A percentile compares a stretch with the other conserved stretches of the same genome.
Conservation (phyloP, 306 rosid species). For the Cucumis melo region DNA sequence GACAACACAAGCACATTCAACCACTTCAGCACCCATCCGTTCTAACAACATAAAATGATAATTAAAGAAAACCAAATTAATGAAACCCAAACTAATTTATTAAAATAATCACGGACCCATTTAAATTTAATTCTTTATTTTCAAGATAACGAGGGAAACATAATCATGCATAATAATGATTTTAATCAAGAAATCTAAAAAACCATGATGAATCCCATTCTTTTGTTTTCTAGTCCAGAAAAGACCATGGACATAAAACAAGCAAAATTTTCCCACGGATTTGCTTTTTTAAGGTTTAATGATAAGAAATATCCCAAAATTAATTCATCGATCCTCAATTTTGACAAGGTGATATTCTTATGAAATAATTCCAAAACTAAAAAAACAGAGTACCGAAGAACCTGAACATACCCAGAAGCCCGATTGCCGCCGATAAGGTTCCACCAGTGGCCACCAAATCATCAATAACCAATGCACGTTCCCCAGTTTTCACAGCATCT, state of each 20-base stretch:
- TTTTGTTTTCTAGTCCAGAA: background rate
- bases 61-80: background rate
- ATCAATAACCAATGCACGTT: constrained; percentile 73
- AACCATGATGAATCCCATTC: background rate
- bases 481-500: constrained; percentile 68
- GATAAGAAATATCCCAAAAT: background rate
- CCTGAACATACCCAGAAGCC: constrained; percentile 52
- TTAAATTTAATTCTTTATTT: background rate
- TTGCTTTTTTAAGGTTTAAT: background rate
- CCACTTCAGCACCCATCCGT: constrained; percentile 77
- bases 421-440: constrained; percentile 79
- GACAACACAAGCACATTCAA: constrained; percentile 89
- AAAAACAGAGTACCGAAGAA: background rate
- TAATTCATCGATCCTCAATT: background rate
- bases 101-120: background rate
- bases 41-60: constrained; percentile 26
- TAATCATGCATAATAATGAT: background rate
- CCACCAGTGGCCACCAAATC: constrained; percentile 98
- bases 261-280: background rate
- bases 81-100: background rate
- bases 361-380: background rate
- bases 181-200: background rate
- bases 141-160: background rate
- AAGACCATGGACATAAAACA: background rate
- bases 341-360: background rate